Evolutionary conservation across 108 stramenopile genomes (phyloP).

Genomic region (Cylindrotheca fusiformis): DNA sequence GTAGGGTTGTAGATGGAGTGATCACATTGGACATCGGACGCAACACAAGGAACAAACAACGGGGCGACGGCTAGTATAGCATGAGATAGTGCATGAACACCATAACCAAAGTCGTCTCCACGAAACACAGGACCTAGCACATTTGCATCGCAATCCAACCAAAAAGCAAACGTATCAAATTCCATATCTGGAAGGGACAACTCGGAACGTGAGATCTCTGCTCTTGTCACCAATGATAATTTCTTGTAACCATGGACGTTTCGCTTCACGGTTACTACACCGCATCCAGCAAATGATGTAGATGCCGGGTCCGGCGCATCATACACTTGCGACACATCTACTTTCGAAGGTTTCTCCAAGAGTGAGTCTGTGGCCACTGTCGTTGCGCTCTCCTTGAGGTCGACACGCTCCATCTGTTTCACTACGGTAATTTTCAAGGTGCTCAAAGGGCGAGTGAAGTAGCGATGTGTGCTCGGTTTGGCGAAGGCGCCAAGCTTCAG

Average conservation of each 20-base stretch:
- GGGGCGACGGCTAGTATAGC: constrained; percentile 90
- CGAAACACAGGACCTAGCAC: constrained; percentile 37
- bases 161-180: constrained; percentile 89
- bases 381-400: constrained; percentile 16
- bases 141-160: constrained; percentile 86
- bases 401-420: constrained; percentile 66
- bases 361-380: not conserved
- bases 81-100: constrained; percentile 92
- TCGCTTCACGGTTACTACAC: constrained; percentile 69
- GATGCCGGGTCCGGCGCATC: constrained; percentile 11
- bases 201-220: constrained; percentile 71
- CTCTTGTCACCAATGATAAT: constrained; percentile 63
- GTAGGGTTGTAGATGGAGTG: constrained; percentile 58
- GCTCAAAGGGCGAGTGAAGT: constrained; percentile 74
- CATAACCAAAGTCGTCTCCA: constrained; percentile 53
- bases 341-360: constrained; percentile 6
- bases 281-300: constrained; percentile 67
- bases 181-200: constrained; percentile 89
- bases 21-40: constrained; percentile 76
- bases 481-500: constrained; percentile 65
- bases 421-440: constrained; percentile 71
- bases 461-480: constrained; percentile 54
- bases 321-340: constrained; percentile 12
- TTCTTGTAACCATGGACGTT: constrained; percentile 84
- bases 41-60: constrained; percentile 81